phyloP scores from a whole-genome alignment of 192 early-diverging fungal species.

The Backusella parvicylindrica region DNA sequence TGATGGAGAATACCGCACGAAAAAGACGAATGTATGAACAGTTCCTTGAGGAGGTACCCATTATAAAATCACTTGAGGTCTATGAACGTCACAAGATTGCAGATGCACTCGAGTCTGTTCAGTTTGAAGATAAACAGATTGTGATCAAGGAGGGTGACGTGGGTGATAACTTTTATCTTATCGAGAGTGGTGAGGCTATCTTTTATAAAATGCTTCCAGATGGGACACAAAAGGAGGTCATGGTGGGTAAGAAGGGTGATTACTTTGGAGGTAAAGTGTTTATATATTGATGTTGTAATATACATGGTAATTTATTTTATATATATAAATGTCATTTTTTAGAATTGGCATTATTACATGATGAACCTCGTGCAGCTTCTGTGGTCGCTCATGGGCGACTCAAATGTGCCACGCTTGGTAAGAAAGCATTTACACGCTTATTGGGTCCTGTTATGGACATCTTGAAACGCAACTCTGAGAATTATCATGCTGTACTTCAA shows the following conservation, averaged over 20 bases:
- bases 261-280: conserved; percentile 88
- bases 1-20: conserved; percentile 96
- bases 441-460: conserved; percentile 96
- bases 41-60: conserved; percentile 90
- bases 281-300: background rate
- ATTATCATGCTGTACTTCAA: conserved; percentile 3
- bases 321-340: background rate
- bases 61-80: conserved; percentile 84
- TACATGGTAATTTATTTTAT: background rate
- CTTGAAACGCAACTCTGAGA: conserved; percentile 81
- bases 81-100: conserved; percentile 99
- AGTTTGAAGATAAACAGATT: conserved; percentile 79
- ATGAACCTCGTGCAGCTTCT: conserved; percentile 89
- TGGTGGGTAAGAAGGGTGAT: conserved; percentile 74
- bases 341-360: conserved; percentile 91
- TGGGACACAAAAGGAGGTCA: conserved; percentile 75
- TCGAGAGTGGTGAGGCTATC: conserved; percentile 86
- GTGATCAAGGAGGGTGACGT: conserved; percentile 92
- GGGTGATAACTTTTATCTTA: conserved; percentile 95
- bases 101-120: conserved; percentile 89
- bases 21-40: conserved; percentile 96
- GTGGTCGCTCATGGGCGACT: conserved; percentile 83
- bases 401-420: conserved; percentile 95
- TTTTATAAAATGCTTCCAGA: conserved; percentile 78
- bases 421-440: conserved; percentile 93